Percentiles rank a stretch among this genome's conserved stretches.
phyloP scores from a whole-genome alignment of 2,329 filamentous ascomycete species.

The Pseudogymnoascus sp. region DNA sequence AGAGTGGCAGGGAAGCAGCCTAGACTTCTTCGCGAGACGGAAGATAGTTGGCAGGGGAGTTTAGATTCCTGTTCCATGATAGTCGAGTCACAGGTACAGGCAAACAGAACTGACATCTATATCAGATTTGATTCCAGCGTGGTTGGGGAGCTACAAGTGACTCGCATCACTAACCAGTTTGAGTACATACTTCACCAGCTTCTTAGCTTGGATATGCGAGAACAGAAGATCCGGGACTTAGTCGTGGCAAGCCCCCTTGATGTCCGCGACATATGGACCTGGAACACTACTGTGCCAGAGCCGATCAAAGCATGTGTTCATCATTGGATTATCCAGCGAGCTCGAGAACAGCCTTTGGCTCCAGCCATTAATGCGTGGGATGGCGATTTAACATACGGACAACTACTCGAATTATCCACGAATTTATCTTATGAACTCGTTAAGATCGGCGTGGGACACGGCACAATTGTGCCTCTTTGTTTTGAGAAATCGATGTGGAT shows the following conservation, averaged over 20 bases:
- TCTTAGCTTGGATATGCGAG: background rate
- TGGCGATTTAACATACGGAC: conserved; percentile 12
- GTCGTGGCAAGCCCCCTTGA: background rate
- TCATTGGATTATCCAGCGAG: conserved; percentile 8
- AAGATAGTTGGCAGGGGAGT: background rate
- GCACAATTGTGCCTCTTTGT: conserved; percentile 21
- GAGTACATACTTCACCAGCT: background rate
- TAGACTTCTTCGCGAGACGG: background rate
- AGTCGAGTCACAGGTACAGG: background rate
- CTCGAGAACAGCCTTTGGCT: conserved; percentile 9
- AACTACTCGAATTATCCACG: conserved; percentile 1
- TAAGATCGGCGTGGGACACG: conserved; percentile 4
- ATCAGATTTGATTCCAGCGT: background rate
- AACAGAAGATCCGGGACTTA: background rate
- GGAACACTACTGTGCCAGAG: background rate
- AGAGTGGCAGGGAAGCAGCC: background rate
- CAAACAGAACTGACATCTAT: background rate
- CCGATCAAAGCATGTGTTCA: conserved; percentile 5
- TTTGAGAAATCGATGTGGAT: conserved; percentile 28
- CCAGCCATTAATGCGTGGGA: conserved; percentile 9
- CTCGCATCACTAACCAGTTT: background rate
- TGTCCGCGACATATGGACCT: background rate
- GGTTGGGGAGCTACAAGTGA: background rate
- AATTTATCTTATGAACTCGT: conserved; percentile 8
- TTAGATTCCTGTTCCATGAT: background rate